Conservation (phyloP, 495 filamentous ascomycete species). For the Aspergillus diversus region DNA sequence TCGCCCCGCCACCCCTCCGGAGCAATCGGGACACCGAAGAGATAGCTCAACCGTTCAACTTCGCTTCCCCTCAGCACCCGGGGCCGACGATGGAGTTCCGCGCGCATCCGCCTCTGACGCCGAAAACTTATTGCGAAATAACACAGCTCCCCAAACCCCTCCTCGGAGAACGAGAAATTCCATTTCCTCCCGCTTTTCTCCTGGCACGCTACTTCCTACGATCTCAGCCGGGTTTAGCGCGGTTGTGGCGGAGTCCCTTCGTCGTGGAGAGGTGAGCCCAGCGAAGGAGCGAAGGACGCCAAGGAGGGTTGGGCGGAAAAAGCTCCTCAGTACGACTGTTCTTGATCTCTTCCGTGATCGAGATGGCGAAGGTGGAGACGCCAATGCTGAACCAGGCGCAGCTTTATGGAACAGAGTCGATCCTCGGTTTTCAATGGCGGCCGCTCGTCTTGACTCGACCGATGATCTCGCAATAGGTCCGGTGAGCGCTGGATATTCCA, state of each 20-base stretch:
- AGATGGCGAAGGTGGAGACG: slow-evolving; percentile 23
- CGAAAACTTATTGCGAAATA: slow-evolving; percentile 28
- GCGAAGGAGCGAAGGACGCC: slow-evolving; percentile 36
- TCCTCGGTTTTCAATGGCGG: slow-evolving; percentile 29
- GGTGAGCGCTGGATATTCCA: slow-evolving; percentile 33
- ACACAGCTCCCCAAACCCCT: slow-evolving; percentile 39
- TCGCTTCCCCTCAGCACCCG: slow-evolving; percentile 43
- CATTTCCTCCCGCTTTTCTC: slow-evolving; percentile 48
- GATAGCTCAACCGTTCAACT: slow-evolving; percentile 45
- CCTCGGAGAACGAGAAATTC: slow-evolving; percentile 40
- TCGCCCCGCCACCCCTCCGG: slow-evolving; percentile 36
- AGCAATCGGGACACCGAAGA: slow-evolving; percentile 16
- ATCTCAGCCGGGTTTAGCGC: slow-evolving; percentile 60
- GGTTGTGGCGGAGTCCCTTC: slow-evolving; percentile 64
- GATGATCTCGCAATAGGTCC: slow-evolving; percentile 29
- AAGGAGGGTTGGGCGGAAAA: slow-evolving; percentile 32
- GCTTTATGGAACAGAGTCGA: slow-evolving; percentile 22
- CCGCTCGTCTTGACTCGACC: slow-evolving; percentile 37
- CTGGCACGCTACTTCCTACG: slow-evolving; percentile 52
- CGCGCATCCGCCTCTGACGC: slow-evolving; percentile 26
- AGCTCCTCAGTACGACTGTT: slow-evolving; percentile 36
- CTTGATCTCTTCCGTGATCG: slow-evolving; percentile 26
- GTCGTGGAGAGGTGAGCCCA: slow-evolving; percentile 53
- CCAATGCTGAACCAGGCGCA: slow-evolving; percentile 20
- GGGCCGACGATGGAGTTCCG: slow-evolving; percentile 31